Evolutionary conservation across 2,329 filamentous ascomycete genomes (phyloP), one percentile per base, ranked within the genome.

Genomic region (Sclerotinia spermophila): DNA sequence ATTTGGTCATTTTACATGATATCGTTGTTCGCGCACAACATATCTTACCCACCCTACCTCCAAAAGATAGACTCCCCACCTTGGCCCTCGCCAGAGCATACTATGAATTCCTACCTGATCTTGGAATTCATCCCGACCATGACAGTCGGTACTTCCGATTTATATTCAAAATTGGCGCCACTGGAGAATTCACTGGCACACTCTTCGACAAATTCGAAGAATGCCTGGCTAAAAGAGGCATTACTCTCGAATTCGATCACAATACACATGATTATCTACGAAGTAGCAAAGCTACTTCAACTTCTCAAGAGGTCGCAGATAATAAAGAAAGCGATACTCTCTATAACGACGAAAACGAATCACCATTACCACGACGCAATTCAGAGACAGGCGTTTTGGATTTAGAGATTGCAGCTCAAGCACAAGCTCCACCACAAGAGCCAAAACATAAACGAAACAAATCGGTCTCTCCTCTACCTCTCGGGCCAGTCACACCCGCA

Each of bases 41-140:
- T 55, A 85, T 92, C 42, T 84, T 88, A 68, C 82, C 86, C 60
- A 81, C 81, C 17, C 82, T 87, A 2, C 83, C 87, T 1, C 86
- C 89, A 70, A 85, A 85, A 64, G 87, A 91, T 75, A 86, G 87
- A 69, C 84, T 91, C 33, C 90, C 92, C 5, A 93, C 91, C 71
- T 89, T 89, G 77, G 92, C 93, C 15, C 86, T 97, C 27, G 96
- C 96, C 81, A 85, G 86, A 68, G 92, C 93, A 42, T 96, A 96
- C 79, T 91, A 96, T 78, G 84, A 87, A 70, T 85, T 94, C 56
- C 86, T 97, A n/a, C 87, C 87, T 7, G 84, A 88, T 74, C 84
- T 92, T 82, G 90, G 89, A 69, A 83, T 93, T 74, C 86, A 92
- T 71, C 85, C 88, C n/a, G 89, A 92, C 76, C 85, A 91, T 75